Base-by-base conservation (phyloP, 1,284 basidiomycete species). In the Hemileia vastatrix region DNA sequence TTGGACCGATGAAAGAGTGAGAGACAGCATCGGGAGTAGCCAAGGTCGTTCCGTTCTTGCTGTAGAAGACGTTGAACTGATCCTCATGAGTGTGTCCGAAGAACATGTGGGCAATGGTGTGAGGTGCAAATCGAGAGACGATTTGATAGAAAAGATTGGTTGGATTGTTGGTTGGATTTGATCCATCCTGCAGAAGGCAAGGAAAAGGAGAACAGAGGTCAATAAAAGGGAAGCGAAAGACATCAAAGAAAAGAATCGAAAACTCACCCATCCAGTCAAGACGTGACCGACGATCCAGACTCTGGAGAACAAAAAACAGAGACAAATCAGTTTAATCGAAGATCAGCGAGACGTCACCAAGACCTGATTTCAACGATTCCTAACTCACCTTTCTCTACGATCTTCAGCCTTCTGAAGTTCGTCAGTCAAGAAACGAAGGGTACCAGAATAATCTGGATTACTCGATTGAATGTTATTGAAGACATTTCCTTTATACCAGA, bases 71-170 rank as follows among this genome's bases (percentile, higher is more conserved):
- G 83, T 83, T 83, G 60, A 87, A 73, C 74, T 87, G 81, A 72
- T 90, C 88, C 72, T 90, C 86, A 66, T 90, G 87, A 0, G 86
- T 85, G 72, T 90, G 88, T 1, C 87, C 87, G 70, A 81, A 88
- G 78, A 89, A 88, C 49, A 88, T 67, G 84, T 85, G 84, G 31
- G 86, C 85, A 65, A 90, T 86, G 63, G 88, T 86, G 71, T 88
- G 85, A 13, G 80, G 79, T 4, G 86, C 84, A 75, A 83, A 90
- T 13, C 87, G 83, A 70, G 88, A 86, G 60, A 90, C 84, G 63
- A 87, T 90, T 62, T 68, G 65, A 60, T 72, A 65, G 55, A 68
- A 64, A 54, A 70, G 67, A 62, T n/a, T n/a, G n/a, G n/a, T n/a
- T n/a, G 68, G 66, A 56, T 68, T 68, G 65, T 62, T 64, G 64